Evolutionary conservation across 371 early-diverging fungal species (phyloP).

Genomic region (Apophysomyces trapeziformis): DNA sequence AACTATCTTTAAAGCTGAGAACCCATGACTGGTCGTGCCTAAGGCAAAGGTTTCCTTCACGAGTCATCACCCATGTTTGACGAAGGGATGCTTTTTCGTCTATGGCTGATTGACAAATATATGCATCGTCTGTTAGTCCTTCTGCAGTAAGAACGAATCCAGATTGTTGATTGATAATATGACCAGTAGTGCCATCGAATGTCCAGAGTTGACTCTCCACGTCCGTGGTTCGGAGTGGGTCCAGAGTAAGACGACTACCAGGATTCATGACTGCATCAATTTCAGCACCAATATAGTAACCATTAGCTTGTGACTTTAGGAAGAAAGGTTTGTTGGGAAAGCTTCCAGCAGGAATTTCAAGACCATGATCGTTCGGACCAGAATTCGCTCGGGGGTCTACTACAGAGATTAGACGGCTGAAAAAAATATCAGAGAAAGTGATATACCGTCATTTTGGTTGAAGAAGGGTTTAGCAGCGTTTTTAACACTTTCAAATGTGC

Average conservation of each 20-base stretch:
- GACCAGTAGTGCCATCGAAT: conserved; percentile 41
- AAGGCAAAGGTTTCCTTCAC: conserved; percentile 45
- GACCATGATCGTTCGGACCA: not conserved
- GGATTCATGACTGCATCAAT: conserved; percentile 18
- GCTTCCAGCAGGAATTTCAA: conserved; percentile 32
- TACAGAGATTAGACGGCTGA: not conserved
- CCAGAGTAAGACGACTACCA: conserved; percentile 38
- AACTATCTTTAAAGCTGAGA: conserved; percentile 55
- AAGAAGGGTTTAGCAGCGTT: conserved; percentile 17
- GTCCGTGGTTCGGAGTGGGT: conserved; percentile 33
- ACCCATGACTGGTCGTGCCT: conserved; percentile 46
- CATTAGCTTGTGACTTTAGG: conserved; percentile 42
- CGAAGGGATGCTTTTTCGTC: conserved; percentile 20
- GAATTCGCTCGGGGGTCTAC: not conserved
- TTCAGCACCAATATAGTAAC: conserved; percentile 42
- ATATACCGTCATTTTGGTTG: not conserved
- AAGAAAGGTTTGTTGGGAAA: conserved; percentile 50
- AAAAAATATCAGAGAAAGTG: not conserved
- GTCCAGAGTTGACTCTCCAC: conserved; percentile 60
- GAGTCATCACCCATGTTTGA: conserved; percentile 41
- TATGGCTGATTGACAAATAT: conserved; percentile 38
- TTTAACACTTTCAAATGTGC: conserved; percentile 23
- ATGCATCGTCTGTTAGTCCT: conserved; percentile 46
- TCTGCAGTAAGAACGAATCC: conserved; percentile 57
- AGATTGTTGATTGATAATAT: conserved; percentile 53